Base-by-base conservation (phyloP, 2,329 filamentous ascomycete species). In the Neonectria hederae region DNA sequence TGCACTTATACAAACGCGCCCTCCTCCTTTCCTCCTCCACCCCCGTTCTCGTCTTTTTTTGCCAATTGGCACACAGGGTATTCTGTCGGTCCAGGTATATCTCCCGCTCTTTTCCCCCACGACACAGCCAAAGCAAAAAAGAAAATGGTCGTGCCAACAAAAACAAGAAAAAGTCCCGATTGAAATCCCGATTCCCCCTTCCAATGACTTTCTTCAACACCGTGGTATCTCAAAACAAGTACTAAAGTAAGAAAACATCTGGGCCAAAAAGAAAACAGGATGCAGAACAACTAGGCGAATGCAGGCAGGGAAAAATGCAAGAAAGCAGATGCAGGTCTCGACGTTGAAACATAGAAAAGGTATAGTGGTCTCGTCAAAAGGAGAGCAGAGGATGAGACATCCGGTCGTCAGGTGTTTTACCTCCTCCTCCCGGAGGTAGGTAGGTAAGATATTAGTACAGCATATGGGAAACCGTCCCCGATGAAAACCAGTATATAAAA, bases 211-310 rank as follows among this genome's bases (percentile, higher is more conserved):
- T 65, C 63, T 62, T 62, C 59, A 67, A 67, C 62, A 65, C 62
- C 72, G 65, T 74, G 72, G 72, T 74, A 74, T 74, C 72, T 74
- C 67, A 67, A 74, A 63, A 71, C 48, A 51, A 13, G 22, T 32
- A 32, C 30, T 28, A 53, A 64, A 64, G 67, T 65, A 46, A 59
- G 69, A 64, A 65, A 59, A 62, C 66, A 40, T 19, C 10, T 26
- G 24, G 26, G 22, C 46, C 59, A 46, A 14, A 42, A 58, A 66
- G 14, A 66, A 28, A 53, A 30, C n/a, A 42, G 10, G 10, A 32
- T 13, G 10, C 30, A 32, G 30, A 30, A 30, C 28, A 28, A 28
- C 28, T 10, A 3, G 28, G 11, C 28, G 28, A 10, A 30, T 57
- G 49, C 40, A 38, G 42, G 22, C 45, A 59, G 63, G 65, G 57